Percentiles rank a stretch among this genome's conserved stretches.
These are phyloP conservation scores for Pulveroboletus sp. DNA, from an alignment of 768 basidiomycete genomes.

Conservation along the genomic window DNA sequence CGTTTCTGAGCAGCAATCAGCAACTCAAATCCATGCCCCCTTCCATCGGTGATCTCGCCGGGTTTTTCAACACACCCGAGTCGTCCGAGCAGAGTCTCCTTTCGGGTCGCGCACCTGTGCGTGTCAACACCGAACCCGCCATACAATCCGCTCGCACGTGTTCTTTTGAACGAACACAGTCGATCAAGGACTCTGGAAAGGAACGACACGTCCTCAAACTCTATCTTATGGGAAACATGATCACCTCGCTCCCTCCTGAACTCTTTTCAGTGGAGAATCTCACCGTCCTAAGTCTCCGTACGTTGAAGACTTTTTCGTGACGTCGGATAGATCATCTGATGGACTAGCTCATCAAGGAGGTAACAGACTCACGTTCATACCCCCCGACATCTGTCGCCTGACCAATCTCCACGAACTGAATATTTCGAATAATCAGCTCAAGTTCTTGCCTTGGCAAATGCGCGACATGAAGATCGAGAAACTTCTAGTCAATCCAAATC, in stretches of 20 bases:
- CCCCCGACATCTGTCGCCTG: constrained; percentile 57
- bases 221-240: constrained; percentile 51
- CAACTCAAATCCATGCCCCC: constrained; percentile 47
- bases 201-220: constrained; percentile 51
- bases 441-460: constrained; percentile 63
- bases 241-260: constrained; percentile 50
- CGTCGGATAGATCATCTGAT: neutral
- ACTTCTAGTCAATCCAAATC: constrained; percentile 55
- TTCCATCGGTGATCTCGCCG: constrained; percentile 41
- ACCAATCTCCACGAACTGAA: constrained; percentile 55
- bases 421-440: constrained; percentile 52
- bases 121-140: constrained; percentile 34
- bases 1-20: constrained; percentile 27
- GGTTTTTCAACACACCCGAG: constrained; percentile 42
- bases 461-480: constrained; percentile 47
- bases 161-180: constrained; percentile 26
- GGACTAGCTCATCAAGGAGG: constrained; percentile 36
- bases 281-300: constrained; percentile 61
- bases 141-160: constrained; percentile 18
- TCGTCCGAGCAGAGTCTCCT: constrained; percentile 28
- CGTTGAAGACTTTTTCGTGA: constrained; percentile 22
- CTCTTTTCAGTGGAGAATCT: constrained; percentile 54
- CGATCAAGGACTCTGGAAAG: constrained; percentile 31
- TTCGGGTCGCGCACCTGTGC: constrained; percentile 27
- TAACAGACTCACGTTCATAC: constrained; percentile 52